These are phyloP conservation scores for Verticillium nonalfalfae DNA, from an alignment of 2,329 filamentous ascomycete species.

Conservation along the genomic window DNA sequence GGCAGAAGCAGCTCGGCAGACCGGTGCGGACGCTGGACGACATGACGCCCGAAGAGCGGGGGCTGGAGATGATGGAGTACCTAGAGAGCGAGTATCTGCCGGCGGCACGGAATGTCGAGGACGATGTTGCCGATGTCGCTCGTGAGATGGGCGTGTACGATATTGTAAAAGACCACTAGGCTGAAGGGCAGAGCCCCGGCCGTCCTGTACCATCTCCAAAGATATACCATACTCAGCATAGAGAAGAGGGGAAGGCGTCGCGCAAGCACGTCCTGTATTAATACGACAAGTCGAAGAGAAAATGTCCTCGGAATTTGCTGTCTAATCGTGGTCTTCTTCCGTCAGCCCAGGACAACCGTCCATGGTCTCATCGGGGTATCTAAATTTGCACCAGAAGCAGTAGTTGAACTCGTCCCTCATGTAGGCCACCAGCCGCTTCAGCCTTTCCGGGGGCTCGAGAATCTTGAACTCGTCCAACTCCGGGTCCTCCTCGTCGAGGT, in stretches of 20 bases:
- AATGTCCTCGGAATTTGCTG: not conserved
- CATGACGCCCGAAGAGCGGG: constrained; percentile 27
- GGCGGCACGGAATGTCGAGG: constrained; percentile 14
- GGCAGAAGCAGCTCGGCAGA: constrained; percentile 15
- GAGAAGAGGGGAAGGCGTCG: not conserved
- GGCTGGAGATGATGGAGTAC: constrained; percentile 34
- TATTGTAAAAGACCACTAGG: constrained; percentile 4
- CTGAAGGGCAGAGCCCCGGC: not conserved
- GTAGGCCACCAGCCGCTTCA: constrained; percentile 61
- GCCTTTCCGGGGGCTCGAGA: constrained; percentile 57
- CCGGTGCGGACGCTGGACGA: constrained; percentile 22
- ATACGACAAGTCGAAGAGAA: not conserved
- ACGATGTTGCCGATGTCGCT: constrained; percentile 24
- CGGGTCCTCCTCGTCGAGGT: constrained; percentile 70
- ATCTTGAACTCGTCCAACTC: constrained; percentile 77
- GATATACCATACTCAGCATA: not conserved
- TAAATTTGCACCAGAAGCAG: constrained; percentile 94
- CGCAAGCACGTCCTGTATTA: not conserved
- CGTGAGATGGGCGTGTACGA: constrained; percentile 37
- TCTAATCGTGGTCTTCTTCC: constrained; percentile 71
- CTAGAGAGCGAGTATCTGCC: constrained; percentile 32
- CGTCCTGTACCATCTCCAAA: not conserved
- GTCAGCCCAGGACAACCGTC: constrained; percentile 83
- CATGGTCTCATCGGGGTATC: constrained; percentile 67
- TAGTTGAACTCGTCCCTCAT: constrained; percentile 69